phyloP scores from a whole-genome alignment of 2,329 filamentous ascomycete species.

The Paecilomyces sp. region DNA sequence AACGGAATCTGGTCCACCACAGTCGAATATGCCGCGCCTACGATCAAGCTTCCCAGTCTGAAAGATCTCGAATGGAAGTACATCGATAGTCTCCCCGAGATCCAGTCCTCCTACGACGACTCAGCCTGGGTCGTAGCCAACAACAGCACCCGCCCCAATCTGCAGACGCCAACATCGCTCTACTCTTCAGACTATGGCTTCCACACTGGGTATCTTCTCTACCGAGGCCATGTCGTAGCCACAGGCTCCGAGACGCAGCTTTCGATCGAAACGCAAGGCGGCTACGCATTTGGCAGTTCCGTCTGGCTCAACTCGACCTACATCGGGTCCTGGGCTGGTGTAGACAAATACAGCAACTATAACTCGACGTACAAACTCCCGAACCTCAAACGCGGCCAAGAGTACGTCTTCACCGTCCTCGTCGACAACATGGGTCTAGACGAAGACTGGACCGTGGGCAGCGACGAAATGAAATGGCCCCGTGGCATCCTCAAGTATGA shows the following conservation, averaged over 20 bases:
- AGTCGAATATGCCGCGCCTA: constrained; percentile 45
- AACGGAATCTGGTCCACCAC: constrained; percentile 46
- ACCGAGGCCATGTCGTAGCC: constrained; percentile 62
- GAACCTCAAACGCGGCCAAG: constrained; percentile 42
- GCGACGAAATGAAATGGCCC: constrained; percentile 53
- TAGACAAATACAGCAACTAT: constrained; percentile 40
- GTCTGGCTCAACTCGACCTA: constrained; percentile 59
- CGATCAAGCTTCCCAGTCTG: constrained; percentile 52
- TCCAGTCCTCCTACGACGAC: constrained; percentile 60
- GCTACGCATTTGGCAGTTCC: constrained; percentile 58
- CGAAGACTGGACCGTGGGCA: constrained; percentile 55
- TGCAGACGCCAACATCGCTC: constrained; percentile 59
- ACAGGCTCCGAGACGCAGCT: constrained; percentile 53
- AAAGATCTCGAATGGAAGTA: constrained; percentile 59
- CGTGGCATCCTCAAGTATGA: constrained; percentile 46
- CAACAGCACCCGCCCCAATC: constrained; percentile 37
- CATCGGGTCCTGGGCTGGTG: constrained; percentile 58
- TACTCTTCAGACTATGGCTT: constrained; percentile 69
- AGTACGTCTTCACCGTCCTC: constrained; percentile 60
- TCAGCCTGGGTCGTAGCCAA: constrained; percentile 57
- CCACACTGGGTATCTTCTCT: constrained; percentile 61
- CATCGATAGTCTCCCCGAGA: constrained; percentile 64
- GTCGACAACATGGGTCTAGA: constrained; percentile 69
- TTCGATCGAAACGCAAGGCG: constrained; percentile 56
- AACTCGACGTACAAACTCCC: constrained; percentile 54